Conservation (phyloP, 2,329 filamentous ascomycete species). For the Verticillium longisporum region DNA sequence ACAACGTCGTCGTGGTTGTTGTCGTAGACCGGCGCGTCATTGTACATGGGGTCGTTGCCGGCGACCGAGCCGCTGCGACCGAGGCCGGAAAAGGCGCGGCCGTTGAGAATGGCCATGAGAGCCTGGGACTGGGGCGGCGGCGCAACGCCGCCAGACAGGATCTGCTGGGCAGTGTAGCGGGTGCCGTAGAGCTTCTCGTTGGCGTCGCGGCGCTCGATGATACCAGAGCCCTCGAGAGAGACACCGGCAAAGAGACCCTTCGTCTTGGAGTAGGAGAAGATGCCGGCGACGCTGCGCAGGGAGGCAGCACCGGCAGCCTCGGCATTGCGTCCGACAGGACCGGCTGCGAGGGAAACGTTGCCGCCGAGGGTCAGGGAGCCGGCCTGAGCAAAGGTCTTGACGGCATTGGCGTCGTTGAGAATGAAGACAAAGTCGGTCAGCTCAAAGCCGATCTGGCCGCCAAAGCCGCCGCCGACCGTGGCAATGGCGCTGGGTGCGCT, state of each 20-base stretch:
- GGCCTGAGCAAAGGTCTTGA: constrained; percentile 88
- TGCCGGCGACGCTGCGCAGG: constrained; percentile 78
- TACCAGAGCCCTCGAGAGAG: constrained; percentile 83
- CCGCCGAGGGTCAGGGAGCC: constrained; percentile 90
- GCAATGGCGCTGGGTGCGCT: constrained; percentile 76
- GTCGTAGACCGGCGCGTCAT: constrained; percentile 87
- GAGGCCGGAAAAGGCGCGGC: constrained; percentile 71
- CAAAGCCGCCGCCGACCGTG: constrained; percentile 74
- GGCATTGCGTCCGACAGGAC: constrained; percentile 88
- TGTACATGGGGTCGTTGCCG: constrained; percentile 71
- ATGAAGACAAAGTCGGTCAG: constrained; percentile 97
- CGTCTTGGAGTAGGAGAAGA: constrained; percentile 97
- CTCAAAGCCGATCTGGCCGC: constrained; percentile 82
- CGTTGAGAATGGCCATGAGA: constrained; percentile 78
- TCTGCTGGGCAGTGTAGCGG: constrained; percentile 71
- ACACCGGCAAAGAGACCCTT: constrained; percentile 96
- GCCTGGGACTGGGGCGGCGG: constrained; percentile 78
- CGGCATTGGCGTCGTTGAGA: constrained; percentile 82
- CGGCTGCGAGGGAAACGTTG: constrained; percentile 92
- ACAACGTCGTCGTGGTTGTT: constrained; percentile 74
- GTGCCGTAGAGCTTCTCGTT: constrained; percentile 94
- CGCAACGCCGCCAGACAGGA: constrained; percentile 71
- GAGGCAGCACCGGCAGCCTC: constrained; percentile 94
- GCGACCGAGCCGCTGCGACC: constrained; percentile 26
- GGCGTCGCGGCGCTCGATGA: constrained; percentile 91